These are phyloP conservation scores for Ocimum tenuiflorum DNA, from an alignment of 257 asterid species.

Conservation along the genomic window DNA sequence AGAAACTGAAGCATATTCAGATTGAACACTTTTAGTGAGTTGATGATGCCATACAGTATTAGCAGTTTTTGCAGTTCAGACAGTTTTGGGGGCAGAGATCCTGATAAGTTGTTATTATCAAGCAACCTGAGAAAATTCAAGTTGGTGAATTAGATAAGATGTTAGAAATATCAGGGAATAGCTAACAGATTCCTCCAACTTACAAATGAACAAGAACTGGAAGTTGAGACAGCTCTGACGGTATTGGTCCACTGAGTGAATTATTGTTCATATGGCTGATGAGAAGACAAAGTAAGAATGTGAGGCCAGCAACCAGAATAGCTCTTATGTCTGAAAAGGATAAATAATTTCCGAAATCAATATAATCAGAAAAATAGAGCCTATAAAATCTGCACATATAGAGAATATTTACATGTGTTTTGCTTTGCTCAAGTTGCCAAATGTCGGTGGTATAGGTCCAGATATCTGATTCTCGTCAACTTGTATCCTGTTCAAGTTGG, in stretches of 20 bases:
- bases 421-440: constrained; percentile 51
- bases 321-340: neutral
- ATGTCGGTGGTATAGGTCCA: constrained; percentile 68
- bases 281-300: constrained; percentile 16
- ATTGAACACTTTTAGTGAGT: constrained; percentile 12
- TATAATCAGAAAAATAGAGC: neutral
- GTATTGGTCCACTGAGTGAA: constrained; percentile 78
- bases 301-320: constrained; percentile 11
- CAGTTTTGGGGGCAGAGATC: constrained; percentile 68
- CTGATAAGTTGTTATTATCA: constrained; percentile 85
- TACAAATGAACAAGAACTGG: constrained; percentile 82
- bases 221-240: constrained; percentile 62
- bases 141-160: constrained; percentile 9
- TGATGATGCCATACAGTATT: constrained; percentile 54
- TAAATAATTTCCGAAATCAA: constrained; percentile 1
- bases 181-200: constrained; percentile 28
- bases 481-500: constrained; percentile 78
- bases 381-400: neutral
- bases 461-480: constrained; percentile 76
- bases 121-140: constrained; percentile 60
- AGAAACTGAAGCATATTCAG: neutral
- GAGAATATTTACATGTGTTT: constrained; percentile 54
- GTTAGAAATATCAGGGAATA: constrained; percentile 3
- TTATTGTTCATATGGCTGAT: constrained; percentile 96
- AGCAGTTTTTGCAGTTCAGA: constrained; percentile 44